Evolutionary conservation across 2,329 filamentous ascomycete species (phyloP).

Genomic region (Talaromyces atroroseus): DNA sequence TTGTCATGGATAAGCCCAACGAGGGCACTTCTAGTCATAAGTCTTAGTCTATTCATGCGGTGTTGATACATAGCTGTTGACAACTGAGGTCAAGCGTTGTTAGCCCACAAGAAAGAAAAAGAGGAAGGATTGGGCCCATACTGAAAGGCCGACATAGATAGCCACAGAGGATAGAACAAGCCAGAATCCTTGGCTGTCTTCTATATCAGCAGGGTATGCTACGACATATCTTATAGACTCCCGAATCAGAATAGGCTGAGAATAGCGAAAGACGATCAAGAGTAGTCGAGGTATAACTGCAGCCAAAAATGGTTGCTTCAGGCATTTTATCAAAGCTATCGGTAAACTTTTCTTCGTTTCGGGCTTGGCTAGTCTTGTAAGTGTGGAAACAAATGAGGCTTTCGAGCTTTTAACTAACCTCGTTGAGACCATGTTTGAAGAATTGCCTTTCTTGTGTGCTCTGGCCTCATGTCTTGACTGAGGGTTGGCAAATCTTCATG

Average conservation of each 20-base stretch:
- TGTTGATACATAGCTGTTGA: constrained; percentile 38
- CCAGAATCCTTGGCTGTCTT: constrained; percentile 37
- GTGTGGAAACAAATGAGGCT: not conserved
- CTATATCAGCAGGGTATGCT: constrained; percentile 20
- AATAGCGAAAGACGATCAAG: constrained; percentile 32
- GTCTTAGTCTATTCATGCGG: constrained; percentile 38
- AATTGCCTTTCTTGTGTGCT: constrained; percentile 3
- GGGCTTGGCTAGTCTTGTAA: constrained; percentile 6
- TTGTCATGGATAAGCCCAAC: constrained; percentile 48
- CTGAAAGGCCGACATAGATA: constrained; percentile 34
- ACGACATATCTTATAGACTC: constrained; percentile 30
- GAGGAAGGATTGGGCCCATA: not conserved
- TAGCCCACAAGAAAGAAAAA: not conserved
- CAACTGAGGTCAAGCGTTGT: constrained; percentile 20
- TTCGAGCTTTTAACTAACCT: not conserved
- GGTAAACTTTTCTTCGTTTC: constrained; percentile 9
- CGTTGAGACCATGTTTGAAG: constrained; percentile 3
- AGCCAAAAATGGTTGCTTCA: constrained; percentile 22
- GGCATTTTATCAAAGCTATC: not conserved
- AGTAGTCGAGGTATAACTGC: constrained; percentile 28
- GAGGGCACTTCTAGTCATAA: constrained; percentile 38
- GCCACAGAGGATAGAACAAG: constrained; percentile 40
- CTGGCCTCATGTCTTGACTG: not conserved
- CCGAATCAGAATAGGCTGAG: constrained; percentile 35
- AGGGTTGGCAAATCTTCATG: constrained; percentile 2